Base-by-base conservation (phyloP, 768 basidiomycete species). In the Lactarius akahatsu region DNA sequence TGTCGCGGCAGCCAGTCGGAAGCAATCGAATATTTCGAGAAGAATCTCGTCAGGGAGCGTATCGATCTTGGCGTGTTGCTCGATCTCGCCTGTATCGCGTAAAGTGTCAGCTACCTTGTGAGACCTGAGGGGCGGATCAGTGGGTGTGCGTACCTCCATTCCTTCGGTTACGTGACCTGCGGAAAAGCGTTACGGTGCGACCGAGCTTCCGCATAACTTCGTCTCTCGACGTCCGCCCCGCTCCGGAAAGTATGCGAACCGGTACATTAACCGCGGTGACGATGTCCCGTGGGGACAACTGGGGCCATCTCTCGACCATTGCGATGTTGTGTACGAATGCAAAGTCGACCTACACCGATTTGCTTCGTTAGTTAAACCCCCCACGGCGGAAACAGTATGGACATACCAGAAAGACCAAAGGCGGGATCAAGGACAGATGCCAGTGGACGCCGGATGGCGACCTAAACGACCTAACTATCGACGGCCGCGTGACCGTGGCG, bases 11-110 rank as follows among this genome's bases (percentile, higher is more conserved):
- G 18, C 56, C 56, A 45, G 28, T 45, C 50, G 50, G 50, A 52
- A 15, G 50, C 23, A 26, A 26, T 52, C 50, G 26, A 52, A 26
- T 13, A 52, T 52, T 26, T 52, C 50, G 50, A 52, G 50, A 26
- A 52, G 50, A 26, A 52, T 10, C 5, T 52, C 50, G 6, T 52
- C 50, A 11, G 50, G 50, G 26, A 52, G 50, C 23, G 10, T 15
- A 26, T 52, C 50, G 50, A 52, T 52, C 26, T 52, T 52, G 50
- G 23, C 50, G n/a, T n/a, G n/a, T n/a, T n/a, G n/a, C n/a, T n/a
- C n/a, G 50, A 52, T 26, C 23, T 23, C 23, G 23, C 50, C 50
- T 52, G 50, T 26, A 11, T 4, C 47, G 47, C 11, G 4, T 10
- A 23, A 50, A n/a, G 11, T n/a, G 10, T 36, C 36, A 36, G 45